Base-by-base conservation (phyloP, 148 eudicot species). In the Fagopyrum homotropicum region DNA sequence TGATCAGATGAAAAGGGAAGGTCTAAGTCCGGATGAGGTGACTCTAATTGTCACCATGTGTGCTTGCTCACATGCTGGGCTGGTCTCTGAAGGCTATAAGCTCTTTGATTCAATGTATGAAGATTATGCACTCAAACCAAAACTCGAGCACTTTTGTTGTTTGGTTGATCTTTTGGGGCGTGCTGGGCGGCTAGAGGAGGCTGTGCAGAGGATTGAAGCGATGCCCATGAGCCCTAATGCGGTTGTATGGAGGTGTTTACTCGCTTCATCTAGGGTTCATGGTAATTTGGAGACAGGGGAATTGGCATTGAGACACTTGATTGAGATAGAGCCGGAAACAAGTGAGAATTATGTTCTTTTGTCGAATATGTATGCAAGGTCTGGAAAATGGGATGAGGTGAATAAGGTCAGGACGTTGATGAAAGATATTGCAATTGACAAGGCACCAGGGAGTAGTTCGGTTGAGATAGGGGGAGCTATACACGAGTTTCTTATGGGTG, bases 181-280 rank as follows among this genome's bases (percentile, higher is more conserved):
- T 61, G 86, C 89, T 15, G 89, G 89, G 72, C 61, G 61, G 17
- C 52, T 86, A 15, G 64, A 79, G 56, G 89, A 86, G 68, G 89
- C 89, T 5, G 68, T 48, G 51, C 75, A 79, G 69, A 75, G 43
- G 29, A 49, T 83, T 69, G 35, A 48, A 47, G 66, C 78, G 60
- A 79, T 86, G 83, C 84, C 83, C 49, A 73, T 86, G 84, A 81
- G 76, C 73, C 84, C 86, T 4, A 86, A 86, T 72, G 83, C 89
- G 6, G 63, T 78, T 57, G 46, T 86, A 45, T 86, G 86, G 86
- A 74, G 89, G 75, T 77, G 84, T 56, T 83, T 86, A 46, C 81
- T 86, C 17, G 75, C 86, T 40, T 84, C 86, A 46, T 80, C 84
- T 9, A 81, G 81, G 55, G 73, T 79, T 54, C 89, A 86, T 59